Conservation (phyloP, 1,284 basidiomycete genomes). For the Microbotryomycetes sp. region DNA sequence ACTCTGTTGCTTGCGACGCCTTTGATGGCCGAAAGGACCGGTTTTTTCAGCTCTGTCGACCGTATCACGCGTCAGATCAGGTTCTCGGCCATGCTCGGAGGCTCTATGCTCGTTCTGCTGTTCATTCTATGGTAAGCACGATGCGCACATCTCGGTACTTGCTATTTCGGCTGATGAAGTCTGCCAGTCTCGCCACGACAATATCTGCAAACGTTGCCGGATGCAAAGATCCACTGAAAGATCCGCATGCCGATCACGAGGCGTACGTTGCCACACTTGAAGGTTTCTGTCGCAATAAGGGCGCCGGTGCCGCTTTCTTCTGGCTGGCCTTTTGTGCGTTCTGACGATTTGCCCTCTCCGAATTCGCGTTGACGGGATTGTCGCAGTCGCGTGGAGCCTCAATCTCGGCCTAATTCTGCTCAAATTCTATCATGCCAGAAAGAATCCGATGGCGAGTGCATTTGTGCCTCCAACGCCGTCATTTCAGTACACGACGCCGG, state of each 20-base stretch:
- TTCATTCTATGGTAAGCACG: not conserved
- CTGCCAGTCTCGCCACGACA: slow-evolving; percentile 23
- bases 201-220: slow-evolving; percentile 28
- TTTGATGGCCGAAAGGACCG: slow-evolving; percentile 12
- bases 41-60: slow-evolving; percentile 24
- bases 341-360: not conserved
- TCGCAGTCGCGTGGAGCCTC: slow-evolving; percentile 7
- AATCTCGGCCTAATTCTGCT: slow-evolving; percentile 8
- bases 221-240: slow-evolving; percentile 27
- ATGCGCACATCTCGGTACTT: too few species aligned
- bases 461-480: slow-evolving; percentile 7
- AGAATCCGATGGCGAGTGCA: slow-evolving; percentile 2
- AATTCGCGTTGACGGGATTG: not conserved
- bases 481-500: slow-evolving; percentile 6
- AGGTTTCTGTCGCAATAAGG: slow-evolving; percentile 32
- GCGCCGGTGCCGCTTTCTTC: slow-evolving; percentile 33
- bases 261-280: slow-evolving; percentile 26
- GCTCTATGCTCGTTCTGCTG: slow-evolving; percentile 23
- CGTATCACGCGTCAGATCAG: slow-evolving; percentile 28
- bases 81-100: slow-evolving; percentile 27
- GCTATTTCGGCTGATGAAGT: too few species aligned
- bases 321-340: slow-evolving; percentile 30
- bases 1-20: slow-evolving; percentile 4
- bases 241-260: slow-evolving; percentile 25
- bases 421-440: slow-evolving; percentile 7